Conservation (phyloP, 2,329 filamentous ascomycete genomes). For the Samsoniella hepiali region DNA sequence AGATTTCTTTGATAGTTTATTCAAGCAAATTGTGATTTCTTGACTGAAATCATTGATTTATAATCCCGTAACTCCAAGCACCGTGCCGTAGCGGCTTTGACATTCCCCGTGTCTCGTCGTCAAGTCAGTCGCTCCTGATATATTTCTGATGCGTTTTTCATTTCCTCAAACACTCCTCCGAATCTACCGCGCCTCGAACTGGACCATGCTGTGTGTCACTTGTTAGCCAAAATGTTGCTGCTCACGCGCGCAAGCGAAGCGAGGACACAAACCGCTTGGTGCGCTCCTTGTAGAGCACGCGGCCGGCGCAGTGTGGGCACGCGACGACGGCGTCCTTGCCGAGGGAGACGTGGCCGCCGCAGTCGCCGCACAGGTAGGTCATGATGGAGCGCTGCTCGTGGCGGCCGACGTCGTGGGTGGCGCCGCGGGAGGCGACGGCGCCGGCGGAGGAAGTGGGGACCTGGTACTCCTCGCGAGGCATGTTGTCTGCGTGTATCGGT, state of each 20-base stretch:
- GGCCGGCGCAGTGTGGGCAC: conserved; percentile 70
- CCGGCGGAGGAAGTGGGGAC: conserved; percentile 56
- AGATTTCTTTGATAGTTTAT: conserved; percentile 1
- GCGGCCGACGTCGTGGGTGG: conserved; percentile 38
- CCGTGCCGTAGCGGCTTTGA: neutral
- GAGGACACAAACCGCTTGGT: conserved; percentile 73
- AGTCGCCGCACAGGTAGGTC: conserved; percentile 44
- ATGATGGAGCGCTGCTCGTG: conserved; percentile 38
- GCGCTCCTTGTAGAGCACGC: conserved; percentile 95
- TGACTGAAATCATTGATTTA: neutral
- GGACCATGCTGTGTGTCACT: conserved; percentile 75
- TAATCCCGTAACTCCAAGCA: conserved; percentile 17
- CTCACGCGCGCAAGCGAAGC: neutral
- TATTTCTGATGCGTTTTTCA: neutral
- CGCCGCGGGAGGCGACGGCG: conserved; percentile 41
- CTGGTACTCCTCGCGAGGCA: conserved; percentile 77
- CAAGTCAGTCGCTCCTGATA: neutral
- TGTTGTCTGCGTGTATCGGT: conserved; percentile 23
- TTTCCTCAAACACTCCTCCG: conserved; percentile 2
- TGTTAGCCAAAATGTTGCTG: conserved; percentile 21
- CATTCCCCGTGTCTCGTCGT: neutral
- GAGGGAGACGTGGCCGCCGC: conserved; percentile 40
- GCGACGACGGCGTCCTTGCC: conserved; percentile 48
- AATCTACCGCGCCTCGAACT: conserved; percentile 84
- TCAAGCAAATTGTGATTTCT: neutral